Conservation (phyloP, 176 grass and related monocot species). For the Pharus latifolius region DNA sequence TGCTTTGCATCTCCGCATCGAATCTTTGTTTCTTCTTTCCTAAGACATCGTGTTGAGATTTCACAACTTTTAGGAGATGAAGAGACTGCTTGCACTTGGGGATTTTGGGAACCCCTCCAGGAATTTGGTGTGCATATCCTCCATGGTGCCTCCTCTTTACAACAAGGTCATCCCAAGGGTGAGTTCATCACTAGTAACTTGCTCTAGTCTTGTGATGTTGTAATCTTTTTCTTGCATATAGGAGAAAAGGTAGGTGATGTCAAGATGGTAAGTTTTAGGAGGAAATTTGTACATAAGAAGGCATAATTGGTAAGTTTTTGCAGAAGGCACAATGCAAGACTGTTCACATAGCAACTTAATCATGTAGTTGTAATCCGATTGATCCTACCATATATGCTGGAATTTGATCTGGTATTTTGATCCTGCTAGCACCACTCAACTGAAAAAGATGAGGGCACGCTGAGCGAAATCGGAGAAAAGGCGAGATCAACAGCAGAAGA, state of each 20-base stretch:
- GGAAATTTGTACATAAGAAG: neutral
- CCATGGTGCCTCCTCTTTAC: neutral
- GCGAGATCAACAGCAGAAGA: slow-evolving; percentile 72
- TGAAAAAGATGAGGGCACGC: slow-evolving; percentile 34
- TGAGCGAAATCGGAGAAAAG: slow-evolving; percentile 41
- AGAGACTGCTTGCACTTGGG: slow-evolving; percentile 31
- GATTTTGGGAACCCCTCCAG: neutral
- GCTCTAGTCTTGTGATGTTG: neutral
- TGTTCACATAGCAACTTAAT: neutral
- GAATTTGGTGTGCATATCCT: neutral
- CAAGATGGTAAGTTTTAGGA: neutral
- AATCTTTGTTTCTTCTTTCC: neutral
- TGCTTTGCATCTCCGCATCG: neutral
- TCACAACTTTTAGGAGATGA: slow-evolving; percentile 13
- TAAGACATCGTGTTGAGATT: neutral
- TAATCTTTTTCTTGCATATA: neutral
- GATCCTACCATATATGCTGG: neutral
- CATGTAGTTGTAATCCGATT: neutral
- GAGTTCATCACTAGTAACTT: neutral
- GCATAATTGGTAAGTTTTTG: neutral
- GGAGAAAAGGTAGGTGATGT: neutral
- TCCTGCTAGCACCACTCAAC: slow-evolving; percentile 20
- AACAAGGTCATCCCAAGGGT: slow-evolving; percentile 11
- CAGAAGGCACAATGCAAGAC: neutral
- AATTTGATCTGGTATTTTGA: neutral